Evolutionary conservation across 2,329 filamentous ascomycete species (phyloP).

Genomic region (Colletotrichum godetiae): DNA sequence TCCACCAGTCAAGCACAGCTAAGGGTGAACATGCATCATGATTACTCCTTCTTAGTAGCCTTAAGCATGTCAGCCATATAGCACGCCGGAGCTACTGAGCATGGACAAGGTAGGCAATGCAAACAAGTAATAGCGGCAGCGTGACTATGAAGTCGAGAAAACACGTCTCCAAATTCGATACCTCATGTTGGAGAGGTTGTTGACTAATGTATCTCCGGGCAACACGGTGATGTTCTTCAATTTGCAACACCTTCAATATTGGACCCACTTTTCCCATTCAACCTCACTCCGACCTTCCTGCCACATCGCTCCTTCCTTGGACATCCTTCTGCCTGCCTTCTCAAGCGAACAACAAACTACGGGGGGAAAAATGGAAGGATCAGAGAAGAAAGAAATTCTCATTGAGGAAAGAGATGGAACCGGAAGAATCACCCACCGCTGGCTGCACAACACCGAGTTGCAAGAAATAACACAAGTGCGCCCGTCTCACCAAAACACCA

Average conservation of each 20-base stretch:
- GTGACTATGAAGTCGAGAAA: no score
- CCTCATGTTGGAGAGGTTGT: not conserved
- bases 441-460: slow-evolving; percentile 7
- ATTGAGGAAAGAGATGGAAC: slow-evolving; percentile 25
- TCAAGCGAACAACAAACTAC: not conserved
- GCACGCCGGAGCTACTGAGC: not conserved
- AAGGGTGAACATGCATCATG: not conserved
- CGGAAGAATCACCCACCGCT: slow-evolving; percentile 13
- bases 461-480: not conserved
- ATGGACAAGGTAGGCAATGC: not conserved
- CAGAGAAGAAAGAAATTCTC: not conserved
- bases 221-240: not conserved
- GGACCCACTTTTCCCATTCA: not conserved
- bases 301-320: not conserved
- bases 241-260: not conserved
- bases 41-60: not conserved
- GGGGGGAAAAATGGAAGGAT: not conserved
- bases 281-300: not conserved
- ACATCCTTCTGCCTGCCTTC: not conserved
- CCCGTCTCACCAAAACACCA: not conserved
- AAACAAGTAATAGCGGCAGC: not conserved
- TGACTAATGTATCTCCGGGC: not conserved
- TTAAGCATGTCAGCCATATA: not conserved
- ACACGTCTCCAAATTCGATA: no score
- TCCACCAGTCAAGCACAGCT: not conserved